A percentile compares a stretch with the other conserved stretches of the same genome.
Conservation (phyloP, 2,329 filamentous ascomycete species). For the Botrytis deweyae region DNA sequence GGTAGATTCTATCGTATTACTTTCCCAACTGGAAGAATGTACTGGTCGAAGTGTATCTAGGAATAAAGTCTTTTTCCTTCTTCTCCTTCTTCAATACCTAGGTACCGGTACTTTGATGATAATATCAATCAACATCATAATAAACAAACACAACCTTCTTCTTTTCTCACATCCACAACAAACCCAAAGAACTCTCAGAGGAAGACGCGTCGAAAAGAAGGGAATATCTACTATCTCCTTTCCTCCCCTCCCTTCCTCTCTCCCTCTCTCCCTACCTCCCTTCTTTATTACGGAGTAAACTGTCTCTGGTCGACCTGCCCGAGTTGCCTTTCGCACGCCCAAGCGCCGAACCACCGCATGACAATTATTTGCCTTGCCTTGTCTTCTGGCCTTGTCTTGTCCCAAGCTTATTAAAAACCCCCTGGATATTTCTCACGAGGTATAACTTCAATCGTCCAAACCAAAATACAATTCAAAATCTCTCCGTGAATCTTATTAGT, state of each 20-base stretch:
- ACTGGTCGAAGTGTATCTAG: not conserved
- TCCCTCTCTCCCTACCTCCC: too few species aligned
- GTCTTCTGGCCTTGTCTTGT: not conserved
- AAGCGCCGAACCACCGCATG: slow-evolving; percentile 19
- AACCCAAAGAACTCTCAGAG: not conserved
- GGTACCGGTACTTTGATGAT: not conserved
- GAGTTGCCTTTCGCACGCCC: not conserved
- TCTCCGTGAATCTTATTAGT: not conserved
- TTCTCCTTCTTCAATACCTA: not conserved
- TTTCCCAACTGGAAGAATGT: not conserved
- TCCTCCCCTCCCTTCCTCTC: not conserved
- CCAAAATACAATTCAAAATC: slow-evolving; percentile 15
- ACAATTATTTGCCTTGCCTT: slow-evolving; percentile 2
- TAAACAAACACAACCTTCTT: not conserved
- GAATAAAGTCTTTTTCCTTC: not conserved
- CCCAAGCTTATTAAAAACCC: slow-evolving; percentile 11
- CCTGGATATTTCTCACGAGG: slow-evolving; percentile 21
- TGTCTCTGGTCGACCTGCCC: not conserved
- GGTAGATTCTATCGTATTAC: not conserved
- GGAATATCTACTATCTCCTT: not conserved
- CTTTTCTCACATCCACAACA: not conserved
- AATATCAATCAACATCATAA: not conserved
- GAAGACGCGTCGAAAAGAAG: not conserved
- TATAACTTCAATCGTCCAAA: slow-evolving; percentile 21
- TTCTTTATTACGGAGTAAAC: not conserved